Evolutionary conservation across 345 rosid species (phyloP), one percentile per base, ranked within the genome.

Genomic region (Hibiscus tridactylites): DNA sequence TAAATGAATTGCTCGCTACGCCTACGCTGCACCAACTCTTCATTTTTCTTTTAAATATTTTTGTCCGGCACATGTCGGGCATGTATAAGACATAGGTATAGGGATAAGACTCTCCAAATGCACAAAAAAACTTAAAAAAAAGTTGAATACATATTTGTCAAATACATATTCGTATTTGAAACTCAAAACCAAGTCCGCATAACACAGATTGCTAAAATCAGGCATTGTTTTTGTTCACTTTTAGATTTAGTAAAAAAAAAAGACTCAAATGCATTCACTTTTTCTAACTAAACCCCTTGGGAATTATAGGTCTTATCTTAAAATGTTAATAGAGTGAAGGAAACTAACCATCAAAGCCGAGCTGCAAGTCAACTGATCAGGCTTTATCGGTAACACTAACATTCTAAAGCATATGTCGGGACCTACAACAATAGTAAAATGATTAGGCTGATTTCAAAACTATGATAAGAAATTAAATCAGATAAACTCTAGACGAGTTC

Each of bases 361-460:
- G 67, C 68, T 42, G 35, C 21, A 16, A 21, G 73, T 47, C 12
- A 8, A 39, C 68, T 52, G 31, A 10, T 44, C 49, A 39, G 21
- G 16, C 28, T 31, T 61, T 28, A 35, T 69, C 47, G 42, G 35
- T 35, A 33, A 75, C 53, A 73, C 80, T 81, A 83, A 77, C 86
- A 83, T 73, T 81, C 86, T 65, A 81, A 77, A 52, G 86, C 81
- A 75, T 69, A 74, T 29, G 86, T 68, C 9, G 84, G 86, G 46
- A 81, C 86, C 86, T 83, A 50, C 42, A 76, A 64, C 24, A 75
- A 16, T 6, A 65, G 19, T 65, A 68, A 47, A 65, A 49, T 58
- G 26, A 56, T 35, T 35, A 49, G 16, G 42, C 15, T 35, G 44
- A 46, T 56, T 12, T 33, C 59, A 61, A 26, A 33, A 56, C 77